phyloP scores from a whole-genome alignment of 805 yeast species.

The Clavispora asparagi region DNA sequence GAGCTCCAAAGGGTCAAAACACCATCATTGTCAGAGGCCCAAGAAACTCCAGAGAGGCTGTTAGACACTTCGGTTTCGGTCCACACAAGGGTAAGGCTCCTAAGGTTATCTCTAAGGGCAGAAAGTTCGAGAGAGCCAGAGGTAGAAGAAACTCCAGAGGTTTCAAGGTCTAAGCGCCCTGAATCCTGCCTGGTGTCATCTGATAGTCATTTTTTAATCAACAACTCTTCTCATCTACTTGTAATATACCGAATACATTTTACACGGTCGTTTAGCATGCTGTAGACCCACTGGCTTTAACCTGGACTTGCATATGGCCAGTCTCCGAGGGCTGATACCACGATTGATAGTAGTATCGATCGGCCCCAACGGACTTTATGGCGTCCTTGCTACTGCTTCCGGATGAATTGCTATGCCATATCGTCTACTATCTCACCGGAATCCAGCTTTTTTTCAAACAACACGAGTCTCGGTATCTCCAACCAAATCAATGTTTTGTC shows the following conservation, averaged over 20 bases:
- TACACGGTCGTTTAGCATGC: background rate
- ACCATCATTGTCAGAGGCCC: slow-evolving; percentile 98
- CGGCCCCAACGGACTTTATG: background rate
- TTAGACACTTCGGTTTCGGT: slow-evolving; percentile 99
- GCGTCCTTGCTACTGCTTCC: slow-evolving; percentile 6
- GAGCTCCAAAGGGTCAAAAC: slow-evolving; percentile 99
- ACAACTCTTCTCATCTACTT: background rate
- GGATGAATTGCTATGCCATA: slow-evolving; percentile 2
- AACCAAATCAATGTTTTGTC: background rate
- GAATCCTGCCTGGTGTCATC: background rate
- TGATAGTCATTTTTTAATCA: background rate
- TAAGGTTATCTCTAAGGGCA: slow-evolving; percentile 94
- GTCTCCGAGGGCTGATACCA: too few species aligned
- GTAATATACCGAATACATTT: background rate
- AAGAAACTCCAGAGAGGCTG: slow-evolving; percentile 98
- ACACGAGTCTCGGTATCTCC: background rate
- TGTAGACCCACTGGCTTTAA: background rate
- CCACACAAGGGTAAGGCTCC: slow-evolving; percentile 99
- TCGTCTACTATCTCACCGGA: background rate
- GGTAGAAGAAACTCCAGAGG: slow-evolving; percentile 99
- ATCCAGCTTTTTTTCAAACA: background rate
- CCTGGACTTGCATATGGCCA: background rate
- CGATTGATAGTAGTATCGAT: too few species aligned
- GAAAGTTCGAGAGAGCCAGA: slow-evolving; percentile 99
- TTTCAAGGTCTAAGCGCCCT: slow-evolving; percentile 88